phyloP scores from a whole-genome alignment of 768 basidiomycete species.

The Baorangia bicolor region DNA sequence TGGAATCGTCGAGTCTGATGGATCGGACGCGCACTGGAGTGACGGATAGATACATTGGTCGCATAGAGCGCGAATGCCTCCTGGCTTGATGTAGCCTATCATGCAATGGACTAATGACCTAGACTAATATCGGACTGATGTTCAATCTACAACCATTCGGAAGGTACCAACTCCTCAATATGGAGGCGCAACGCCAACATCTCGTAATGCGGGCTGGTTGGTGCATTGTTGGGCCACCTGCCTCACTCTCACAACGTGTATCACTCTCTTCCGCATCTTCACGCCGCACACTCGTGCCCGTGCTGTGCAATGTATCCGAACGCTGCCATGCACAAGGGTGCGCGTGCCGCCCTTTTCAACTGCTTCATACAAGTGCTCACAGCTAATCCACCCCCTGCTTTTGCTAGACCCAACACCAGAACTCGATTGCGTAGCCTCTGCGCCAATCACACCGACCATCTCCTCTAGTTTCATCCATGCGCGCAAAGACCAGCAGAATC shows the following conservation, averaged over 20 bases:
- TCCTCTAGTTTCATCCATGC: constrained; percentile 19
- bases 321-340: constrained; percentile 26
- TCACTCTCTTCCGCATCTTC: constrained; percentile 17
- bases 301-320: constrained; percentile 26
- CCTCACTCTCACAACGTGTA: constrained; percentile 31
- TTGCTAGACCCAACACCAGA: neutral
- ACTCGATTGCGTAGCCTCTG: constrained; percentile 7
- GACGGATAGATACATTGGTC: constrained; percentile 1
- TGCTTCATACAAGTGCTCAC: constrained; percentile 14
- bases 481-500: constrained; percentile 23
- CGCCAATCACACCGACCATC: constrained; percentile 12
- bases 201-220: constrained; percentile 6
- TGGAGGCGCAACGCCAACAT: neutral
- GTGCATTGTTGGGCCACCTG: constrained; percentile 7
- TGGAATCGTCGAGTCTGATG: constrained; percentile 22
- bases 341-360: constrained; percentile 23
- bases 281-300: constrained; percentile 33
- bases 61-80: neutral
- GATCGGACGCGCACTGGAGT: constrained; percentile 14
- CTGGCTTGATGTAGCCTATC: neutral
- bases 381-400: constrained; percentile 1
- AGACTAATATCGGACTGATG: too few species aligned
- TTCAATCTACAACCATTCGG: too few species aligned
- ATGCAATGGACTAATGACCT: too few species aligned
- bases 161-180: neutral